Conservation (phyloP, 495 filamentous ascomycete species). For the Opeltia flavorubescens region DNA sequence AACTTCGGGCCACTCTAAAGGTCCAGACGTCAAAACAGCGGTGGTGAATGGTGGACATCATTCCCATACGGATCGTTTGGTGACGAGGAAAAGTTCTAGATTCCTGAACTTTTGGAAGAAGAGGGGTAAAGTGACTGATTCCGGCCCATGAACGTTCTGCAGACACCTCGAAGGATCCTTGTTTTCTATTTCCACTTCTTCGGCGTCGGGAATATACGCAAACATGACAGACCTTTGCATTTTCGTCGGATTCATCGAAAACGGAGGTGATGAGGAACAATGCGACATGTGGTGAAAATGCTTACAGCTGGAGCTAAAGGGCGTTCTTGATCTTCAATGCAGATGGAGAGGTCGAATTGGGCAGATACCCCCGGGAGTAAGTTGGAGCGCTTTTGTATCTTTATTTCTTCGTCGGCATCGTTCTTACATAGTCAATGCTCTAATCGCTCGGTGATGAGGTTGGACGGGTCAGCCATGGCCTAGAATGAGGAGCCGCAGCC, state of each 20-base stretch:
- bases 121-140: slow-evolving; percentile 1
- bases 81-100: slow-evolving; percentile 12
- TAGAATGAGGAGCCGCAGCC: no score
- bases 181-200: no score
- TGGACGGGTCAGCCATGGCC: no score
- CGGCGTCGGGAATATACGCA: no score
- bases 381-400: background rate
- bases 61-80: slow-evolving; percentile 2
- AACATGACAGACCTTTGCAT: background rate
- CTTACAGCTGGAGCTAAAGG: no score
- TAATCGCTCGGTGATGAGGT: no score
- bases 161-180: no score
- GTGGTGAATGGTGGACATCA: slow-evolving; percentile 6
- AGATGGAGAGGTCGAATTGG: background rate
- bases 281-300: no score
- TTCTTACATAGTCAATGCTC: background rate
- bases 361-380: background rate
- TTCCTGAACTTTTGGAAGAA: slow-evolving; percentile 17
- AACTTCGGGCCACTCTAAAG: slow-evolving; percentile 3
- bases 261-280: no score
- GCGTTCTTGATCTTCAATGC: background rate
- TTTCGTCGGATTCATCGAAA: no score
- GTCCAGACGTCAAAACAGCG: slow-evolving; percentile 10
- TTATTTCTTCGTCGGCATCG: background rate
- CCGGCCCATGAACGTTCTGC: background rate